Conservation (phyloP, 1,139 yeast genomes). For the Candida sp. region DNA sequence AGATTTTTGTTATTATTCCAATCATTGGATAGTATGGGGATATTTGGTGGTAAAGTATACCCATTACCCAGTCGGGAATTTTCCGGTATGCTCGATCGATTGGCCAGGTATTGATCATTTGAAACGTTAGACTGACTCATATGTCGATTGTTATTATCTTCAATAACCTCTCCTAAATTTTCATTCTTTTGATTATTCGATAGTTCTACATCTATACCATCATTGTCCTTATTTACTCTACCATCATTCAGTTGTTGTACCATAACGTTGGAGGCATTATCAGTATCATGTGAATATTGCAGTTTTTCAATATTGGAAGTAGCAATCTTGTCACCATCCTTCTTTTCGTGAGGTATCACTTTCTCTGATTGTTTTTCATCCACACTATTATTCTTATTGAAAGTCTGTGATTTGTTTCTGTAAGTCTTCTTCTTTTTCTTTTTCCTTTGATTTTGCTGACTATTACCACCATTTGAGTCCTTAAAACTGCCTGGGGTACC, state of each 20-base stretch:
- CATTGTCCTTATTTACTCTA: background rate
- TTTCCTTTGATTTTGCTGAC: background rate
- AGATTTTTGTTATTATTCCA: background rate
- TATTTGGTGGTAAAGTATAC: background rate
- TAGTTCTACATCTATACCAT: too few species aligned
- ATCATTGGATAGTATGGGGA: background rate
- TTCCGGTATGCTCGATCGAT: background rate
- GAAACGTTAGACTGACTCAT: background rate
- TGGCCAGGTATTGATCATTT: background rate
- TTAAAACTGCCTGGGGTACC: background rate
- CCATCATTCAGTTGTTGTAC: background rate
- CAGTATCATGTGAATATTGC: background rate
- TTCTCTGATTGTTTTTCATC: background rate
- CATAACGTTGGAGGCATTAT: background rate
- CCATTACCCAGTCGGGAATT: background rate
- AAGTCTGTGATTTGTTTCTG: constrained; percentile 4
- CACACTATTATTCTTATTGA: background rate
- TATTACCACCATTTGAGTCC: background rate
- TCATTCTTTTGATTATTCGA: too few species aligned
- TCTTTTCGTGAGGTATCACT: background rate
- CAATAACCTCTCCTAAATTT: too few species aligned
- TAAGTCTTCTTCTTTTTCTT: constrained; percentile 3
- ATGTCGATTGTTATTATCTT: background rate
- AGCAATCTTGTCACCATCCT: background rate
- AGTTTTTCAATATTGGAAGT: background rate